Conservation (phyloP, 805 yeast species). For the Lipomyces kockii region DNA sequence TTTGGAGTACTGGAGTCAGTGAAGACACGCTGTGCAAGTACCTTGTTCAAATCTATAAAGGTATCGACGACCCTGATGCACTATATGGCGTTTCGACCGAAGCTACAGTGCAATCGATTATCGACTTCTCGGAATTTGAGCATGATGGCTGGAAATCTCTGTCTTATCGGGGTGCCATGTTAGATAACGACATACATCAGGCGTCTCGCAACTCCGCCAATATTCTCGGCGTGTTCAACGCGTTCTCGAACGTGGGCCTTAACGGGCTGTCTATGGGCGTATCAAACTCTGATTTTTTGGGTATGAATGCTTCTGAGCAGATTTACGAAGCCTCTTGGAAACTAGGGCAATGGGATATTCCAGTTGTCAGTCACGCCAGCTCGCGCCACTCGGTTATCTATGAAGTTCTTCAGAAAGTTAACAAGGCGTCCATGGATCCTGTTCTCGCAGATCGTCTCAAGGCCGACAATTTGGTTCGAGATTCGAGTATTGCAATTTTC, state of each 20-base stretch:
- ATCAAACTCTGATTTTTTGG: conserved; percentile 34
- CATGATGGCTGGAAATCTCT: conserved; percentile 49
- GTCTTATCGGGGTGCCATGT: conserved; percentile 59
- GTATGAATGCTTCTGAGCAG: conserved; percentile 36
- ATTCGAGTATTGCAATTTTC: conserved; percentile 10
- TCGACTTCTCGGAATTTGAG: conserved; percentile 42
- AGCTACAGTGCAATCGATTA: conserved; percentile 58
- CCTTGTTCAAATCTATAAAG: conserved; percentile 51
- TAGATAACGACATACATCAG: conserved; percentile 47
- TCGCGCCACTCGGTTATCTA: conserved; percentile 18
- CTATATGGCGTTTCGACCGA: conserved; percentile 66
- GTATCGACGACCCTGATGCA: conserved; percentile 66
- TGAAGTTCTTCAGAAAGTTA: conserved; percentile 10
- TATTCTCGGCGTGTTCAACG: conserved; percentile 42
- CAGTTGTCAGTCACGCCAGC: conserved; percentile 49
- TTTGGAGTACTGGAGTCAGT: conserved; percentile 39
- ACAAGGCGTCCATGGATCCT: background rate
- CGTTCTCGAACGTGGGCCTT: conserved; percentile 59
- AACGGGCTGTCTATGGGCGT: conserved; percentile 59
- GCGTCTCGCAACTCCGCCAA: conserved; percentile 6
- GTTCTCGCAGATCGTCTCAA: background rate
- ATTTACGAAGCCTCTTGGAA: conserved; percentile 75
- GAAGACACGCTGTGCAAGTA: conserved; percentile 21
- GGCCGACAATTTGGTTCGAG: conserved; percentile 6
- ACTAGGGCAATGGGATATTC: conserved; percentile 75